Base-by-base conservation (phyloP, 768 basidiomycete genomes). In the Podaxis sp. region DNA sequence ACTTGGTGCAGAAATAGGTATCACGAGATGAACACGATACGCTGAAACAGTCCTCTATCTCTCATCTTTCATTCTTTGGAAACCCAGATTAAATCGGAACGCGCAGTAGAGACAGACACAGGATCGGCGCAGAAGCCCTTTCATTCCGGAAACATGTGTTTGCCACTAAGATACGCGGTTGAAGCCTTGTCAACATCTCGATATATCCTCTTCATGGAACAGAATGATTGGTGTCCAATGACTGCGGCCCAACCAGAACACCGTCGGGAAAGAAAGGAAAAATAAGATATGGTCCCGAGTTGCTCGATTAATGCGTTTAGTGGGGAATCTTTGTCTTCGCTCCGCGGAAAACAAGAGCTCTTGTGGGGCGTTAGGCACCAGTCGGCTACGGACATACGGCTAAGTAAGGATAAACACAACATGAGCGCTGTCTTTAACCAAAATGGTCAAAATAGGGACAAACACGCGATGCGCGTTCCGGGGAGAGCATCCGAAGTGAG, bases 331-430 rank as follows among this genome's bases (percentile, higher is more conserved):
- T 25, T n/a, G n/a, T 55, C 36, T 47, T 55, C 54, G 36, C 33
- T 55, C 61, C 61, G 61, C 61, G 61, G 61, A 56, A 51, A 55
- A 61, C 24, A 38, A 40, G 54, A 40, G 43, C n/a, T 19, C 43
- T n/a, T 33, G 41, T 55, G 60, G 43, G 46, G 43, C 33, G 47
- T 12, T 50, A 55, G 46, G 33, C 13, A 50, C 46, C n/a, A 29
- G 15, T 55, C 51, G 50, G 59, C n/a, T 53, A 60, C 51, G 38
- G 37, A n/a, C 40, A 52, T 53, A 60, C 51, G 38, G 37, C 19
- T 52, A 52, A 50, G 43, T 24, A 17, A 47, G 43, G 37, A 59
- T 59, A 53, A 40, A 25, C 13, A 4, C 13, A 4, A 6, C 12
- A 37, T 56, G 13, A 29, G 19, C 37, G 22, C 29, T 33, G 33